Evolutionary conservation across 495 filamentous ascomycete genomes (phyloP).

Genomic region (Neurospora sp.): DNA sequence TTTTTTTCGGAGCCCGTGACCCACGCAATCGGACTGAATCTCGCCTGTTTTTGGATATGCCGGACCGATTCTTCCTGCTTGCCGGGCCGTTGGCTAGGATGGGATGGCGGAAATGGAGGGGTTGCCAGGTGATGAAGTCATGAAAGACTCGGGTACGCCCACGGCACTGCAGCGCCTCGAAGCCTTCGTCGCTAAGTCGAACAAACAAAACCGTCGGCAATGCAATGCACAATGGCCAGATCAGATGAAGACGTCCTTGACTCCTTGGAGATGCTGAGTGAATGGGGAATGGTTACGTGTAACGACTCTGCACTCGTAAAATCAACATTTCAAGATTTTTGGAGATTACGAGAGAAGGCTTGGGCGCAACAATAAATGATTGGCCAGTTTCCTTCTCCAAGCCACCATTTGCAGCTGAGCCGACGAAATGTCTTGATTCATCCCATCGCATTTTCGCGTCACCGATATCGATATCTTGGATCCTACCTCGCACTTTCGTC

Average conservation of each 20-base stretch:
- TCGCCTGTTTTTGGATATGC: not conserved
- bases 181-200: not conserved
- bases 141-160: not conserved
- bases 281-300: not conserved
- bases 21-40: not conserved
- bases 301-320: not conserved
- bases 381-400: not conserved
- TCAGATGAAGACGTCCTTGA: not conserved
- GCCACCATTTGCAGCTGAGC: not conserved
- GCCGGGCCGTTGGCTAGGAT: not conserved
- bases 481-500: not conserved
- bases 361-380: not conserved
- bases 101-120: not conserved
- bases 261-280: not conserved
- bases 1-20: not conserved
- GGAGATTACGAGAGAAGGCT: not conserved
- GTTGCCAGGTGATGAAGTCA: not conserved
- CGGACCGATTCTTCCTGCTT: not conserved
- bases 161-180: not conserved
- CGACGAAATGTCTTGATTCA: not conserved
- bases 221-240: not conserved
- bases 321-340: not conserved
- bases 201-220: not conserved
- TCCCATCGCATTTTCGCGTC: not conserved
- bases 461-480: not conserved